Evolutionary conservation across 2,329 filamentous ascomycete genomes (phyloP).

Genomic region (Fusarium tricinctum): DNA sequence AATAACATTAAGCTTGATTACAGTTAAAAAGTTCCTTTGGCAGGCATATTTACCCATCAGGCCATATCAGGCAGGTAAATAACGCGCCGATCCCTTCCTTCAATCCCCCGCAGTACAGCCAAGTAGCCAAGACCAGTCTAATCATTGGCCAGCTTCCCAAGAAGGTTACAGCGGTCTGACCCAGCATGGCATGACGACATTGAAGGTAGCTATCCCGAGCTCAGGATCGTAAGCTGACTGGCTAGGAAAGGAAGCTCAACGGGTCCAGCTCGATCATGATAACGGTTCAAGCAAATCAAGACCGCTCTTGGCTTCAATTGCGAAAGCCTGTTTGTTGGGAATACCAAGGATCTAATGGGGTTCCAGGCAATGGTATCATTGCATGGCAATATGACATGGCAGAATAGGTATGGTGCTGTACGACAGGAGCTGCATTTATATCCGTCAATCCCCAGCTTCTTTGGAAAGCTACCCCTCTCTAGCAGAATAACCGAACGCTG

Average conservation of each 20-base stretch:
- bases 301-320: not conserved
- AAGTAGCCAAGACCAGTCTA: slow-evolving; percentile 27
- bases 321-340: slow-evolving; percentile 22
- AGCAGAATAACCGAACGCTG: not conserved
- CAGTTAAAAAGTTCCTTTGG: slow-evolving; percentile 6
- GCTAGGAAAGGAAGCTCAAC: slow-evolving; percentile 32
- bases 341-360: slow-evolving; percentile 12
- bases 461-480: not conserved
- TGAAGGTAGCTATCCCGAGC: slow-evolving; percentile 25
- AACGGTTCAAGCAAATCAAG: slow-evolving; percentile 30
- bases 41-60: slow-evolving; percentile 30
- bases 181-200: slow-evolving; percentile 42
- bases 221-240: slow-evolving; percentile 38
- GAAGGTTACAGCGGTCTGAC: slow-evolving; percentile 24
- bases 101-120: slow-evolving; percentile 29
- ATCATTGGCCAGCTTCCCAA: slow-evolving; percentile 34
- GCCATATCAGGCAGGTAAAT: slow-evolving; percentile 36
- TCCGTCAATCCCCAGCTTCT: slow-evolving; percentile 12
- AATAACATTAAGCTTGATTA: slow-evolving; percentile 23
- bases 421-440: slow-evolving; percentile 41
- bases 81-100: slow-evolving; percentile 9
- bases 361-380: slow-evolving; percentile 32
- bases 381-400: slow-evolving; percentile 37
- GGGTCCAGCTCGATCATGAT: slow-evolving; percentile 9
- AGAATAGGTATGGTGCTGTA: slow-evolving; percentile 1